Percentiles rank a stretch among this genome's conserved stretches.
Evolutionary conservation across 208 protist species (phyloP).

Genomic region (Trypanosoma rangeli): DNA sequence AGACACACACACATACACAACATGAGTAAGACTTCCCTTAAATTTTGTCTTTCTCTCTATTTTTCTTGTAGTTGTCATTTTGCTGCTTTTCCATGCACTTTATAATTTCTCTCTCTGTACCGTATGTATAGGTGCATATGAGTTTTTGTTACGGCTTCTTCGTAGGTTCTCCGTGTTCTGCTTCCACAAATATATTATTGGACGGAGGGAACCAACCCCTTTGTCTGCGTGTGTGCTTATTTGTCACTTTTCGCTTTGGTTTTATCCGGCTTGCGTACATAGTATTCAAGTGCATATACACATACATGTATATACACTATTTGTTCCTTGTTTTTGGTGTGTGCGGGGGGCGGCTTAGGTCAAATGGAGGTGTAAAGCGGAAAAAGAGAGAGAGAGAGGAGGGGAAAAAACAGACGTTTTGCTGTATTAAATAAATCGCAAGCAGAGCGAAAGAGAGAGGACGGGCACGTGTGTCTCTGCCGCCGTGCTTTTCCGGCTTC

Average conservation of each 20-base stretch:
- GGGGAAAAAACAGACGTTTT: neutral
- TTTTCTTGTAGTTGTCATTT: neutral
- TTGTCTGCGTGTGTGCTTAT: neutral
- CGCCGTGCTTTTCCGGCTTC: neutral
- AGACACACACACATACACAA: slow-evolving; percentile 1
- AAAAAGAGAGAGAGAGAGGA: neutral
- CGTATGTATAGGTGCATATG: neutral
- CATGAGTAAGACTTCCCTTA: neutral
- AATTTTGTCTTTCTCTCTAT: neutral
- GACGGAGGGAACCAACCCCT: neutral
- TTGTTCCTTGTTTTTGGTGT: neutral
- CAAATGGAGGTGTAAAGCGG: neutral
- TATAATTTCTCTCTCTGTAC: neutral
- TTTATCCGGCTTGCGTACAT: too few relatives aligned
- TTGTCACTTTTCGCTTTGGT: too few relatives aligned
- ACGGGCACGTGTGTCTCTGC: neutral
- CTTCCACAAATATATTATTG: too few relatives aligned
- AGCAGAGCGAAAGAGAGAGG: neutral
- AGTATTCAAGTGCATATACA: neutral
- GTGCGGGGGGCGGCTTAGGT: neutral
- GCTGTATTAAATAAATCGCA: too few relatives aligned
- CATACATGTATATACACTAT: neutral
- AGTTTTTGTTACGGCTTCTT: neutral
- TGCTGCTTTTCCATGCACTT: too few relatives aligned
- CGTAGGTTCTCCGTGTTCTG: neutral